Evolutionary conservation across 805 yeast genomes (phyloP).

Genomic region (Scheffersomyces coipomensis): DNA sequence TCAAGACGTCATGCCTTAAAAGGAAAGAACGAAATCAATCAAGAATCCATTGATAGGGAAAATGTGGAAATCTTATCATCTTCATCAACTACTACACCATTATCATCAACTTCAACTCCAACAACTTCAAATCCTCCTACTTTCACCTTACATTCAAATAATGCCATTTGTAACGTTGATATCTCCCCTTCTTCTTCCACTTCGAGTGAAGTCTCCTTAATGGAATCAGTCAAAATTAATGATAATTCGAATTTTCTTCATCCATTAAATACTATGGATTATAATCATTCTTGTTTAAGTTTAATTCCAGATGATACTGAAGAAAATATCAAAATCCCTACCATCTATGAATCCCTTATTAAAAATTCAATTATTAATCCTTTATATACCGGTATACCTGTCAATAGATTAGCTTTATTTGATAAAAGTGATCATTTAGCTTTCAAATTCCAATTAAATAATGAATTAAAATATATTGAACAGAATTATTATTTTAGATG

Average conservation of each 20-base stretch:
- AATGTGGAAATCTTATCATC: background rate
- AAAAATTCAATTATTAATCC: background rate
- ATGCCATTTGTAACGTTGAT: background rate
- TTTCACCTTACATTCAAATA: background rate
- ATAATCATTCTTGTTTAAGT: too few species aligned
- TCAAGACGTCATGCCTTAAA: too few species aligned
- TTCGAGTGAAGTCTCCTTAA: too few species aligned
- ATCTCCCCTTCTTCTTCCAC: background rate
- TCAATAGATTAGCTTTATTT: constrained; percentile 14
- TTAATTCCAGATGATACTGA: too few species aligned
- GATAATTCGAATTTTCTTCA: too few species aligned
- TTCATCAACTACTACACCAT: background rate
- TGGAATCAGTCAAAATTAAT: too few species aligned
- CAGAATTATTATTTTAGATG: constrained; percentile 17
- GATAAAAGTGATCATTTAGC: constrained; percentile 10
- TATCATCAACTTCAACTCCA: background rate
- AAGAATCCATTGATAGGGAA: too few species aligned
- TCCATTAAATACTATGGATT: too few species aligned
- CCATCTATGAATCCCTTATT: background rate
- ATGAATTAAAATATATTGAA: constrained; percentile 8
- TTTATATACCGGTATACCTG: constrained; percentile 12
- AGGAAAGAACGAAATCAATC: too few species aligned
- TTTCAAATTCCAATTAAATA: constrained; percentile 11
- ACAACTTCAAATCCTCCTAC: background rate
- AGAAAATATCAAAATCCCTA: too few species aligned